These are phyloP conservation scores for Cymbopogon citratus DNA, from an alignment of 176 grass and related monocot species.

Conservation along the genomic window DNA sequence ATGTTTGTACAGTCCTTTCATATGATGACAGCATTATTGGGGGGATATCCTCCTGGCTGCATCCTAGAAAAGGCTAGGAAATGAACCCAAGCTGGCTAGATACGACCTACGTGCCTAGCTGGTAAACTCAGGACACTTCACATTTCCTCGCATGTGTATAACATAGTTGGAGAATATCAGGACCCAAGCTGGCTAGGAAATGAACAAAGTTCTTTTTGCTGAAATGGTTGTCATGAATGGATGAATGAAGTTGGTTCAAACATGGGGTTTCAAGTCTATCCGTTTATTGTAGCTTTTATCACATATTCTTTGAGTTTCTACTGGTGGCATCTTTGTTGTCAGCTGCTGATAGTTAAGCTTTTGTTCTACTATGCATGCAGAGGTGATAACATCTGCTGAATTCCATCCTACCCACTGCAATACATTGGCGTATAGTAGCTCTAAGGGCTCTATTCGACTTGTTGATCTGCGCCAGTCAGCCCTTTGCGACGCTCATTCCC, in stretches of 20 bases:
- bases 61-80: background rate
- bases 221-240: background rate
- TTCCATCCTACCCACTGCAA: constrained; percentile 89
- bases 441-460: constrained; percentile 87
- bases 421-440: constrained; percentile 87
- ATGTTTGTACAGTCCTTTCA: background rate
- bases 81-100: background rate
- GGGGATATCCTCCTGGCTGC: no score
- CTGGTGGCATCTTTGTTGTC: constrained; percentile 6
- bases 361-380: constrained; percentile 47
- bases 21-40: background rate
- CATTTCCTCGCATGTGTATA: constrained; percentile 18
- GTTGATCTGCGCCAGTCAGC: constrained; percentile 89
- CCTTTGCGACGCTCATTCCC: constrained; percentile 78
- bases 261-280: constrained; percentile 15
- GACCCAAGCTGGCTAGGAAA: no score
- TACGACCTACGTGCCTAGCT: background rate
- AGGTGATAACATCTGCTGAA: constrained; percentile 95
- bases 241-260: constrained; percentile 17
- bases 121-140: background rate
- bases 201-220: background rate
- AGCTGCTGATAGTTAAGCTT: constrained; percentile 29
- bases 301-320: background rate
- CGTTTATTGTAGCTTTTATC: background rate
- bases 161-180: no score